Evolutionary conservation across 371 early-diverging fungal genomes (phyloP), one percentile per base, ranked within the genome.

Genomic region (Apophysomyces trapeziformis): DNA sequence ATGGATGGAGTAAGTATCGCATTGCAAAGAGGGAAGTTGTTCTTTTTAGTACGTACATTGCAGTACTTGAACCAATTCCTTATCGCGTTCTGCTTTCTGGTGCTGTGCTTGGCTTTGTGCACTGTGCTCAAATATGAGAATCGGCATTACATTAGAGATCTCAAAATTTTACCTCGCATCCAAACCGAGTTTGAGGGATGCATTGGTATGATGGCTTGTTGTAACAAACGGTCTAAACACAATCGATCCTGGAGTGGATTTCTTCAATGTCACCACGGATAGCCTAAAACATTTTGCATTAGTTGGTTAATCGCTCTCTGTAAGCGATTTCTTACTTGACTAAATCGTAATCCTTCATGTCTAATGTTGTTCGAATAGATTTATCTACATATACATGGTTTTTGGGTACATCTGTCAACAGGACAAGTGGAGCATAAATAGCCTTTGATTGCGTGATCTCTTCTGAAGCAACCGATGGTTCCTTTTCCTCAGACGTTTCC

Each of bases 351-450:
- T 76, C 77, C 44, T 80, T 77, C 0, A 73, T 67, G 21, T 81
- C 80, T 57, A 86, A 56, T 1, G 78, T 79, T n/a, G 75, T 69
- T 44, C 75, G 72, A 7, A 83, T 77, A 14, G 70, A 66, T 39
- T 76, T 66, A 5, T 74, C 76, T 11, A 88, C 59, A 18, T 72
- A 79, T 11, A 88, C 80, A 78, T 85, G 85, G n/a, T 82, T 76
- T 5, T 71, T 38, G 4, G 85, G 82, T 9, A 88, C 71, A 36
- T 62, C 54, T 37, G 59, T 57, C 1, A 76, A 76, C 11, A 76
- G 46, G 1, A 72, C 61, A 5, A 84, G 72, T 37, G 68, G 65
- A 21, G 78, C 83, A 66, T 71, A 83, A 9, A 79, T 66, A 1
- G 72, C 70, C 18, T 70, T 73, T 6, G 78, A 74, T 6, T 47